These are phyloP conservation scores for Hymenotorrendiella dingleyae DNA, from an alignment of 2,329 filamentous ascomycete species.

Conservation along the genomic window DNA sequence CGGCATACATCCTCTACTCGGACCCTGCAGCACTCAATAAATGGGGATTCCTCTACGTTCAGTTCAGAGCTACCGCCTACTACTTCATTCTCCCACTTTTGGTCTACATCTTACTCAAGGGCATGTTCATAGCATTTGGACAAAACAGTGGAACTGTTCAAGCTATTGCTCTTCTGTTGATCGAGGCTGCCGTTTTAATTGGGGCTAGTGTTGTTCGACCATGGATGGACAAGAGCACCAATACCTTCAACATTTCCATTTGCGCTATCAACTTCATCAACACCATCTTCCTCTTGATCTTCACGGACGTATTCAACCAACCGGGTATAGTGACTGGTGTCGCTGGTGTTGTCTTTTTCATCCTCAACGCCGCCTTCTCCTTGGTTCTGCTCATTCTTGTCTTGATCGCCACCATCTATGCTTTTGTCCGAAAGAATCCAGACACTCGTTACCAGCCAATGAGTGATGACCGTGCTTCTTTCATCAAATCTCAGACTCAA, in stretches of 20 bases:
- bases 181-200: slow-evolving; percentile 76
- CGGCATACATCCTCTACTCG: slow-evolving; percentile 93
- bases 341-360: slow-evolving; percentile 83
- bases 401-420: slow-evolving; percentile 68
- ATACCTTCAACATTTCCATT: slow-evolving; percentile 93
- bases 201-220: slow-evolving; percentile 74
- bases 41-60: slow-evolving; percentile 96
- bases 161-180: slow-evolving; percentile 73
- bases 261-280: slow-evolving; percentile 86
- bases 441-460: slow-evolving; percentile 94
- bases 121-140: slow-evolving; percentile 78
- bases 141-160: slow-evolving; percentile 68
- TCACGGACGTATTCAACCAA: slow-evolving; percentile 79
- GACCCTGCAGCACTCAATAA: slow-evolving; percentile 93
- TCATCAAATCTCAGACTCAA: slow-evolving; percentile 93
- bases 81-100: slow-evolving; percentile 85
- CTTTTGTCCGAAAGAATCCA: slow-evolving; percentile 86
- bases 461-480: slow-evolving; percentile 91
- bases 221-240: slow-evolving; percentile 99
- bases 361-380: slow-evolving; percentile 79
- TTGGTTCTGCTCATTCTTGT: slow-evolving; percentile 79
- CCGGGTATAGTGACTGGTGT: slow-evolving; percentile 79
- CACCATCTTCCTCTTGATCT: slow-evolving; percentile 81
- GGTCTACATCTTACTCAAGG: slow-evolving; percentile 76
- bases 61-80: slow-evolving; percentile 92